Percentiles rank a stretch among this genome's conserved stretches.
These are phyloP conservation scores for Dactylellina sp. DNA, from an alignment of 2,329 filamentous ascomycete species.

Conservation along the genomic window DNA sequence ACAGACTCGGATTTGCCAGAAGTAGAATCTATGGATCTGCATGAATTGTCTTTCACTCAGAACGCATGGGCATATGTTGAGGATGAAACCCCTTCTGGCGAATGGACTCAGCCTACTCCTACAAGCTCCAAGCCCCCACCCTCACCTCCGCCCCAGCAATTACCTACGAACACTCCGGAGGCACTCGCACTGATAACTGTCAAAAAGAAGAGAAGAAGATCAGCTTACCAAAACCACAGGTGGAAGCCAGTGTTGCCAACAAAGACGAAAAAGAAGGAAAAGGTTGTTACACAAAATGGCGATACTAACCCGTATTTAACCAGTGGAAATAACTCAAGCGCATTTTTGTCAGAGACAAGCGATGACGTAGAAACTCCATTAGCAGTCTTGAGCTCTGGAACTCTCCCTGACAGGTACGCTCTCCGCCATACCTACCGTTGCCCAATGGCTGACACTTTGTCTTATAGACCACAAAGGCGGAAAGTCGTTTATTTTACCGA, in stretches of 20 bases:
- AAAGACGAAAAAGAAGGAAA: conserved; percentile 1
- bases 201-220: conserved; percentile 4
- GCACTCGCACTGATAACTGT: conserved; percentile 8
- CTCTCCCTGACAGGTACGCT: background rate
- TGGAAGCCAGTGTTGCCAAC: no score
- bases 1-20: conserved; percentile 19
- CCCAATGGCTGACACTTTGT: background rate
- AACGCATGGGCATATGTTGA: background rate
- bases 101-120: conserved; percentile 18
- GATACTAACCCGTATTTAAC: background rate
- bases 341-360: conserved; percentile 1
- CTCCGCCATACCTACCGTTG: background rate
- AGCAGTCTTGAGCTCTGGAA: conserved; percentile 2
- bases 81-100: conserved; percentile 9
- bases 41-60: conserved; percentile 14
- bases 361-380: conserved; percentile 4
- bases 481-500: conserved; percentile 6
- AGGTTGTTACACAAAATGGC: background rate
- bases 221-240: background rate
- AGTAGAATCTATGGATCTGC: conserved; percentile 16
- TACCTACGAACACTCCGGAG: background rate
- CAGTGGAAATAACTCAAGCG: conserved; percentile 1
- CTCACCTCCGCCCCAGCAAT: background rate
- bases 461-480: background rate
- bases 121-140: background rate